A percentile compares a stretch with the other conserved stretches of the same genome.
Evolutionary conservation across 1,139 yeast genomes (phyloP).

Genomic region (Diutina scorzettiae): DNA sequence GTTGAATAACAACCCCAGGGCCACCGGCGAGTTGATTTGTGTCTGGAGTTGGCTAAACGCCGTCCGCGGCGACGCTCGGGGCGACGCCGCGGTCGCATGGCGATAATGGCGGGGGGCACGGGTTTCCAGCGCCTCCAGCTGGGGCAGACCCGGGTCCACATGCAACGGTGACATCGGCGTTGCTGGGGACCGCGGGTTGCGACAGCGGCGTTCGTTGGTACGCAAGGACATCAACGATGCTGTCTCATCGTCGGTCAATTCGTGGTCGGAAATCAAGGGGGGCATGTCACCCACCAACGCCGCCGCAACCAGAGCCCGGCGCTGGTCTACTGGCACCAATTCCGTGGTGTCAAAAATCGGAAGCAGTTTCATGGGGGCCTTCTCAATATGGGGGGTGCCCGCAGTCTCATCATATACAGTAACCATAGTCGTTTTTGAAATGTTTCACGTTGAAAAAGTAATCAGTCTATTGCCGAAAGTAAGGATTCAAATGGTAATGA

Average conservation of each 20-base stretch:
- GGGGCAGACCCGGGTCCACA: neutral
- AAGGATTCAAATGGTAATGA: neutral
- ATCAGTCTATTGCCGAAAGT: neutral
- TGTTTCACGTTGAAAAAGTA: neutral
- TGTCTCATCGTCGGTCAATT: conserved; percentile 1
- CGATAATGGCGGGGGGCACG: neutral
- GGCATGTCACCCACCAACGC: conserved; percentile 4
- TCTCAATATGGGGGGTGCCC: neutral
- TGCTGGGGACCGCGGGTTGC: neutral
- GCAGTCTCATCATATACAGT: neutral
- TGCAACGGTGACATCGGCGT: conserved; percentile 3
- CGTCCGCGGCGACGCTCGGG: conserved; percentile 1
- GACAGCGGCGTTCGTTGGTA: neutral
- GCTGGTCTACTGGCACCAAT: neutral
- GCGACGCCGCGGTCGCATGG: neutral
- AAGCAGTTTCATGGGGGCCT: conserved; percentile 2
- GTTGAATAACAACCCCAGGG: neutral
- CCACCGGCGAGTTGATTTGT: neutral
- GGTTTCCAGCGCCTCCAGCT: neutral
- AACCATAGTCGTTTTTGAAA: neutral
- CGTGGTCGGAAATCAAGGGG: conserved; percentile 1
- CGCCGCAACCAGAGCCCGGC: conserved; percentile 2
- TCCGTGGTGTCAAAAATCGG: conserved; percentile 2
- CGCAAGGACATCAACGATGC: conserved; percentile 5
- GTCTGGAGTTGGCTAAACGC: neutral